Evolutionary conservation across 2,329 filamentous ascomycete genomes (phyloP).

Genomic region (Hirsutella thompsonii): DNA sequence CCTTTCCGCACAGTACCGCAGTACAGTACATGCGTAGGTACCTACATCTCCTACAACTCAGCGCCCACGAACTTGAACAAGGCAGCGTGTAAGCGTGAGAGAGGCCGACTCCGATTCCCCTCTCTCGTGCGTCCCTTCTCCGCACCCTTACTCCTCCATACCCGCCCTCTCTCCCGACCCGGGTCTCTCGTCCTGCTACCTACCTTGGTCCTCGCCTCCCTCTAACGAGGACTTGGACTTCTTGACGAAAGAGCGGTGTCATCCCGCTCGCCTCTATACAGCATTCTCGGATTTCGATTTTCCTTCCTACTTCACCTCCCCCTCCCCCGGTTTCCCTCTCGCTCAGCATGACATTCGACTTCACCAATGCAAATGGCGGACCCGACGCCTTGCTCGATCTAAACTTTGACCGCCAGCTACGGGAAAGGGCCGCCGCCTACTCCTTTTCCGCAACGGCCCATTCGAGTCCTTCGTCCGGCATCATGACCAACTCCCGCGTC

Average conservation of each 20-base stretch:
- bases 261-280: not conserved
- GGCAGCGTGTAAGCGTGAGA: not conserved
- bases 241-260: conserved; percentile 1
- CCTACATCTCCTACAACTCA: too few relatives aligned
- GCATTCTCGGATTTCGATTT: not conserved
- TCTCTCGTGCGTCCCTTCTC: not conserved
- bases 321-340: conserved; percentile 6
- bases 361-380: conserved; percentile 36
- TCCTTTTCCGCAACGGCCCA: conserved; percentile 13
- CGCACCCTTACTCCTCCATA: not conserved
- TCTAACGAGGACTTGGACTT: not conserved
- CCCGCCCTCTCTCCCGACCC: not conserved
- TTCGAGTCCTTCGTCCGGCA: conserved; percentile 20
- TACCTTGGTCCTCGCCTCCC: not conserved
- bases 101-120: not conserved
- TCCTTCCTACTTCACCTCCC: not conserved
- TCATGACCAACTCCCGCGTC: conserved; percentile 24
- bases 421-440: conserved; percentile 38
- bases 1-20: too few relatives aligned
- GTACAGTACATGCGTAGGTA: too few relatives aligned
- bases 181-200: not conserved
- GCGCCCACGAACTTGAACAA: not conserved
- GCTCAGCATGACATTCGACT: conserved; percentile 44
- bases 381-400: conserved; percentile 50
- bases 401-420: conserved; percentile 44